A percentile compares a stretch with the other conserved stretches of the same genome.
These are phyloP conservation scores for Nothophoma quercina DNA, from an alignment of 2,329 filamentous ascomycete species.

Conservation along the genomic window DNA sequence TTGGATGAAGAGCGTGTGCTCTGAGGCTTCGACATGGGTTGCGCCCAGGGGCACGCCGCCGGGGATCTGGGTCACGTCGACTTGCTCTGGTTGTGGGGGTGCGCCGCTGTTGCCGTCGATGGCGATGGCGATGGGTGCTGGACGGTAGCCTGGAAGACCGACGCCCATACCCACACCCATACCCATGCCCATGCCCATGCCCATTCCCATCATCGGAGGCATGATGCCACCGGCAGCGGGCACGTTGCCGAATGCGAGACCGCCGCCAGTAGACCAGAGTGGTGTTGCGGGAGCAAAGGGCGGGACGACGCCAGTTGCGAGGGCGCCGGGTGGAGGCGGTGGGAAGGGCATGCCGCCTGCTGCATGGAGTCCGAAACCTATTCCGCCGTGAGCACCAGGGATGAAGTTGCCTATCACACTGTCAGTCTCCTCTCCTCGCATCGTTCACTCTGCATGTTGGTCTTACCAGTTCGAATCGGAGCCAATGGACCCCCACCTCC, in stretches of 20 bases:
- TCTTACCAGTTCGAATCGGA: conserved; percentile 28
- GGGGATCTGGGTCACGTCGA: conserved; percentile 33
- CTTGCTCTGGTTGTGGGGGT: conserved; percentile 31
- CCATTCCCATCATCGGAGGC: conserved; percentile 19
- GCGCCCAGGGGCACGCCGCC: conserved; percentile 39
- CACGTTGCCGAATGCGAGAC: conserved; percentile 34
- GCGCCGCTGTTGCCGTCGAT: conserved; percentile 32
- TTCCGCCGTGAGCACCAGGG: conserved; percentile 33
- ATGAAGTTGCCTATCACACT: conserved; percentile 30
- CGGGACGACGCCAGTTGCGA: conserved; percentile 27
- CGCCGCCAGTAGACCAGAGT: conserved; percentile 28
- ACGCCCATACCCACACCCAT: conserved; percentile 13
- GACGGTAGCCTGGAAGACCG: conserved; percentile 19
- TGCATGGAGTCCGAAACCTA: conserved; percentile 36
- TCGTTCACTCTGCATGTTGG: neutral
- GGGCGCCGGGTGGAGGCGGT: conserved; percentile 33
- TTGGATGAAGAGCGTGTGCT: conserved; percentile 37
- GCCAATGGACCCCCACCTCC: conserved; percentile 35
- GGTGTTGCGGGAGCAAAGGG: conserved; percentile 36
- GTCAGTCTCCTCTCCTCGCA: conserved; percentile 24
- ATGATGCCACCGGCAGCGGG: conserved; percentile 20
- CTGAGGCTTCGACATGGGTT: conserved; percentile 34
- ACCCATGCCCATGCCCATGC: too few species aligned
- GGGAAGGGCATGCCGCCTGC: conserved; percentile 32
- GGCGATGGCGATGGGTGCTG: conserved; percentile 33